Evolutionary conservation across 2,329 filamentous ascomycete genomes (phyloP).

Genomic region (Fusarium tupiense): DNA sequence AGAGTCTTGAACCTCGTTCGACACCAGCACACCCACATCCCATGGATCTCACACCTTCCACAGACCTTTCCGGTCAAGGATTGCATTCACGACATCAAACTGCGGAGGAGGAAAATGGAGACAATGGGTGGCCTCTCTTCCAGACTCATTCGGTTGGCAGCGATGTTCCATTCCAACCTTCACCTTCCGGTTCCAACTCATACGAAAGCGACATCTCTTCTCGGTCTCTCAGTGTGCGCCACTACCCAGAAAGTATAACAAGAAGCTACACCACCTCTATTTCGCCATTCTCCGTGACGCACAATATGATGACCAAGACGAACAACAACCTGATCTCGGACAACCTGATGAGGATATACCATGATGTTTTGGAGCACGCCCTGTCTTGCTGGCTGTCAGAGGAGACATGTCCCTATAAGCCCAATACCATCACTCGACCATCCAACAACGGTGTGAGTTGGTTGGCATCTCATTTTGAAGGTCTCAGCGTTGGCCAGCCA

Average conservation of each 20-base stretch:
- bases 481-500: slow-evolving; percentile 41
- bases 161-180: slow-evolving; percentile 40
- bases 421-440: slow-evolving; percentile 28
- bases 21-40: slow-evolving; percentile 31
- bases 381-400: slow-evolving; percentile 65
- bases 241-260: slow-evolving; percentile 40
- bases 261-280: slow-evolving; percentile 42
- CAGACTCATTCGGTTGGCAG: slow-evolving; percentile 39
- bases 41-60: slow-evolving; percentile 36
- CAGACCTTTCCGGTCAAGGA: slow-evolving; percentile 32
- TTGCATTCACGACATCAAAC: slow-evolving; percentile 31
- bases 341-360: slow-evolving; percentile 55
- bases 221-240: slow-evolving; percentile 39
- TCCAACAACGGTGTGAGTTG: slow-evolving; percentile 43
- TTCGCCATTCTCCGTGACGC: slow-evolving; percentile 41
- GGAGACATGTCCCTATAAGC: slow-evolving; percentile 60
- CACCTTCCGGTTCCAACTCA: slow-evolving; percentile 42
- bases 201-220: slow-evolving; percentile 42
- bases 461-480: slow-evolving; percentile 41
- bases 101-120: slow-evolving; percentile 40
- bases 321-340: slow-evolving; percentile 44
- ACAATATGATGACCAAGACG: slow-evolving; percentile 40
- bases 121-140: slow-evolving; percentile 41
- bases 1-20: slow-evolving; percentile 29
- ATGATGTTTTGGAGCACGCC: slow-evolving; percentile 63